These are phyloP conservation scores for Acer saccharum DNA, from an alignment of 345 rosid genomes.

Conservation along the genomic window DNA sequence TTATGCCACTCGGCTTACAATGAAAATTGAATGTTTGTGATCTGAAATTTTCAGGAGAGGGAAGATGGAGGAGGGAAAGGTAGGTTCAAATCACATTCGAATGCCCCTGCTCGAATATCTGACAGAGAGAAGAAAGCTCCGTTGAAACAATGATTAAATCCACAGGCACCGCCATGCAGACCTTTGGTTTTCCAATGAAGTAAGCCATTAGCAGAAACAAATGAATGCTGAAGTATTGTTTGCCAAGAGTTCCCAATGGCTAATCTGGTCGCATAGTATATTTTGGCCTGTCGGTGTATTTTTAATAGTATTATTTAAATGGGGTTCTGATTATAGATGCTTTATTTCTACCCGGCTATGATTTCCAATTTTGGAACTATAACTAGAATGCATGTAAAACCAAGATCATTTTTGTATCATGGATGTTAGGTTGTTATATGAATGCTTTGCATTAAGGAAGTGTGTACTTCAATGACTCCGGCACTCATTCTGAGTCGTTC, in stretches of 20 bases:
- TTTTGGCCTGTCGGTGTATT: conserved; percentile 3
- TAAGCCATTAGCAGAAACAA: conserved; percentile 11
- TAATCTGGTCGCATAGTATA: background rate
- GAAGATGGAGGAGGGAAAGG: conserved; percentile 98
- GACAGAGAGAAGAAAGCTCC: conserved; percentile 99
- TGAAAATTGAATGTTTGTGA: background rate
- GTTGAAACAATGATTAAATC: conserved; percentile 46
- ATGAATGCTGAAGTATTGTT: background rate
- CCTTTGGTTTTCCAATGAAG: background rate
- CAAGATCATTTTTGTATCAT: background rate
- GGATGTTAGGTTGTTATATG: background rate
- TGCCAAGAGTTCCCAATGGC: background rate
- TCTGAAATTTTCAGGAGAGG: conserved; percentile 63
- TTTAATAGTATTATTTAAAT: background rate
- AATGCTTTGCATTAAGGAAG: background rate
- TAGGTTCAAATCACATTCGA: conserved; percentile 93
- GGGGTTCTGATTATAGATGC: background rate
- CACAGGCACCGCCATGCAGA: background rate
- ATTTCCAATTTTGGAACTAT: conserved; percentile 2
- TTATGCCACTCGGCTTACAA: background rate
- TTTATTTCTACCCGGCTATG: background rate
- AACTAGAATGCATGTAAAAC: background rate
- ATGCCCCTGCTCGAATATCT: conserved; percentile 81
- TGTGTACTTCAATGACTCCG: background rate
- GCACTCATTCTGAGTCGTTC: background rate